These are phyloP conservation scores for Coemansia sp. DNA, from an alignment of 192 early-diverging fungal genomes.

Conservation along the genomic window DNA sequence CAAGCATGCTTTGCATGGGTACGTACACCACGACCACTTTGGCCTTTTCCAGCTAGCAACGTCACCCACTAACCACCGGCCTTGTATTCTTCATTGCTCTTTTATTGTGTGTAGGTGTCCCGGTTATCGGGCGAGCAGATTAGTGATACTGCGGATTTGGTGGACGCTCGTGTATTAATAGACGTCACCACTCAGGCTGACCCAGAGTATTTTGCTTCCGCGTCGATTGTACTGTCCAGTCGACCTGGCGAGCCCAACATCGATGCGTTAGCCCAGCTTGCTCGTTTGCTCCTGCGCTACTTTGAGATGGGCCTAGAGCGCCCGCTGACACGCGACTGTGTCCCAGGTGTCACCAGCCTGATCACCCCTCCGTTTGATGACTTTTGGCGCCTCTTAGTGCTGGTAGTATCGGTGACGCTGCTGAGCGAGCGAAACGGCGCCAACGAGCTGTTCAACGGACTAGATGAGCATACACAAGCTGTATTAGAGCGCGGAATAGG, in stretches of 20 bases:
- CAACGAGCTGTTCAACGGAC: constrained; percentile 17
- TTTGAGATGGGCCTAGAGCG: constrained; percentile 30
- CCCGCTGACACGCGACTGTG: constrained; percentile 28
- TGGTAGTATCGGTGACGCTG: constrained; percentile 45
- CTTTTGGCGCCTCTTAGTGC: constrained; percentile 40
- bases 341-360: constrained; percentile 39
- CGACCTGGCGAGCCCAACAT: constrained; percentile 32
- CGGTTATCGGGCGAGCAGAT: constrained; percentile 24
- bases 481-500: constrained; percentile 31
- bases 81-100: neutral
- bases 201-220: constrained; percentile 51
- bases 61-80: neutral
- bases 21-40: neutral
- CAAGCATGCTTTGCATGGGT: constrained; percentile 43
- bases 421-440: constrained; percentile 46
- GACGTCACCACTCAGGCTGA: constrained; percentile 39
- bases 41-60: neutral
- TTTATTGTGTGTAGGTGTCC: constrained; percentile 25
- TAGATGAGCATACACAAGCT: constrained; percentile 23
- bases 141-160: constrained; percentile 23
- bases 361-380: constrained; percentile 39
- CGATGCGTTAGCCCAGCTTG: constrained; percentile 49
- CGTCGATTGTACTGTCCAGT: constrained; percentile 44
- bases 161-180: constrained; percentile 43
- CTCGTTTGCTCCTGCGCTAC: constrained; percentile 43